Base-by-base conservation (phyloP, 2,329 filamentous ascomycete species). In the Sarocladium oryzae region DNA sequence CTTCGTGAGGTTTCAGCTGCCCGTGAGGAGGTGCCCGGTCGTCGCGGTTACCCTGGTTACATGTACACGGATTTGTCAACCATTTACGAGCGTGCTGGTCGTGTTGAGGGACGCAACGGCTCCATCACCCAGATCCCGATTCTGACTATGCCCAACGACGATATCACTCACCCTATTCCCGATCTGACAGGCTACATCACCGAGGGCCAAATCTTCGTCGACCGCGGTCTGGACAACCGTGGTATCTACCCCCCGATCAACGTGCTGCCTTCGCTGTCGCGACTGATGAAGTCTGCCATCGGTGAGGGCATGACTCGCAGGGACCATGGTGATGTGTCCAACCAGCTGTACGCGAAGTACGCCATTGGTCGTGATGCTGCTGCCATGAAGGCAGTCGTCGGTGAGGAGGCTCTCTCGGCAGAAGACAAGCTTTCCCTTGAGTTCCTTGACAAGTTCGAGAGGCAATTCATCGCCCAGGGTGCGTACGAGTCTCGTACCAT, bases 41-140 rank as follows among this genome's bases (percentile, higher is more conserved):
- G 93, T 71, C 92, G 93, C 84, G 93, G 93, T 81, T 99, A 93
- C 77, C 93, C 93, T 51, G 93, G 93, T 88, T 99, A 99, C 81
- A 99, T 99, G 93, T 99, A 99, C 79, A 99, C 93, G 61, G 95
- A 99, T 83, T 88, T 99, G 84, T 96, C 93, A 54, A 99, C 93
- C 66, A 96, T 99, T 64, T 99, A 99, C 79, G 93, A 99, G 75
- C 91, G 93, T 76, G 93, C 93, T 61, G 93, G 93, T 66, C 93
- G 93, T 87, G 93, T 99, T 49, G 79, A 89, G 65, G 95, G 95
- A 61, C 88, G 95, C 62, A 96, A 97, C 65, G 93, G 95, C 55
- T 99, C 93, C 63, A 99, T 99, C 63, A 99, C 95, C 18, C 93
- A 99, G 75, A 96, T 99, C 63, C 93, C 93, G 54, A 99, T 99